phyloP scores from a whole-genome alignment of 1,284 basidiomycete genomes.

The Lentinula novae-zelandiae region DNA sequence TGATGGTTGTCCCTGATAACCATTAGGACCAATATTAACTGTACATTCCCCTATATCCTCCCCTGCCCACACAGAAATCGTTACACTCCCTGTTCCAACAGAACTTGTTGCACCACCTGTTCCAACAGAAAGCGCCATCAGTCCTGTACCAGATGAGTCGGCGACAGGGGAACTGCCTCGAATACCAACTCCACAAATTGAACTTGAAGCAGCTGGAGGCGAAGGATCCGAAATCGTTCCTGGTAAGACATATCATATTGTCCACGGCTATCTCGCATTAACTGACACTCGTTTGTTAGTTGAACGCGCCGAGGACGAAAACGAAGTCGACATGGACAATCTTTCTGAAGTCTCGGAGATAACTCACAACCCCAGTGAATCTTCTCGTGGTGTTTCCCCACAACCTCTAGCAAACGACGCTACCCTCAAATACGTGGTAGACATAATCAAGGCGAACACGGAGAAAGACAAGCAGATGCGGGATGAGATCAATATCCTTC shows the following conservation, averaged over 20 bases:
- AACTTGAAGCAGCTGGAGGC: not conserved
- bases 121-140: not conserved
- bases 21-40: not conserved
- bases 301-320: not conserved
- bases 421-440: not conserved
- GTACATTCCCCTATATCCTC: not conserved
- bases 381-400: conserved; percentile 1
- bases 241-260: not conserved
- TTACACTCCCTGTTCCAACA: not conserved
- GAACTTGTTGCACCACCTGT: not conserved
- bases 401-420: conserved; percentile 1
- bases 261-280: not conserved
- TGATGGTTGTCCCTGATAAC: too few species aligned
- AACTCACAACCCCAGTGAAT: not conserved
- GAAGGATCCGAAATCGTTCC: not conserved
- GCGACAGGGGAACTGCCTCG: not conserved
- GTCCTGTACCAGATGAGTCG: not conserved
- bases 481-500: not conserved
- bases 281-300: not conserved
- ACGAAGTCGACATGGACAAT: not conserved
- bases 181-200: not conserved
- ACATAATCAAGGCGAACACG: not conserved
- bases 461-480: conserved; percentile 1
- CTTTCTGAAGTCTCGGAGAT: conserved; percentile 2
- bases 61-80: not conserved